Conservation (phyloP, 208 protist genomes). For the Acanthamoeba sp. region DNA sequence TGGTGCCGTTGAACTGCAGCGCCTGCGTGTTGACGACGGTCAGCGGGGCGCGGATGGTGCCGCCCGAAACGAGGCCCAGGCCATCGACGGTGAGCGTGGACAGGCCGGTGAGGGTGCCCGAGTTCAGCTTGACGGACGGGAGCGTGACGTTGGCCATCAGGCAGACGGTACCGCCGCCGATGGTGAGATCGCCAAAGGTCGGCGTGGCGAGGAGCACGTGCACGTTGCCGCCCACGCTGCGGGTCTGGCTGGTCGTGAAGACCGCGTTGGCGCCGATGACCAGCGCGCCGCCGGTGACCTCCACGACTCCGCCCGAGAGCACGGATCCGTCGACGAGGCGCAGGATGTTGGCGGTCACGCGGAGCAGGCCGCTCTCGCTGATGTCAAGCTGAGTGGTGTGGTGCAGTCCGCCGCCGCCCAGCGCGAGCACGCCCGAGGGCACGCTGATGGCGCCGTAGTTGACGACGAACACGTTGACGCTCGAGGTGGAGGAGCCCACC, state of each 20-base stretch:
- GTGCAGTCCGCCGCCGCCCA: not conserved
- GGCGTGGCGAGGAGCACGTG: conserved; percentile 4
- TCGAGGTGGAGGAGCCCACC: not conserved
- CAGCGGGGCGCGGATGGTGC: conserved; percentile 8
- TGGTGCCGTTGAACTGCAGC: conserved; percentile 45
- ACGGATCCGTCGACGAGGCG: conserved; percentile 38
- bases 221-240: conserved; percentile 4
- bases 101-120: conserved; percentile 32
- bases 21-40: conserved; percentile 38
- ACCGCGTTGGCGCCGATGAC: not conserved
- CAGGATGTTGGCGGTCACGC: conserved; percentile 26
- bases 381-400: not conserved
- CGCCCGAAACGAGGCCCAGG: conserved; percentile 4
- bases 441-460: conserved; percentile 23
- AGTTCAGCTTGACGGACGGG: not conserved
- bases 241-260: conserved; percentile 2
- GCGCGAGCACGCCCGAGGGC: not conserved
- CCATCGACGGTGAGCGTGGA: conserved; percentile 40
- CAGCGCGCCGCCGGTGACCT: conserved; percentile 35
- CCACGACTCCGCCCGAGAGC: not conserved
- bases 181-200: conserved; percentile 42
- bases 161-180: conserved; percentile 38
- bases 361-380: not conserved
- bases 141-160: conserved; percentile 13
- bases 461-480: conserved; percentile 49